A percentile compares a stretch with the other conserved stretches of the same genome.
These are phyloP conservation scores for Capronia americana DNA, from an alignment of 2,329 filamentous ascomycete species.

Conservation along the genomic window DNA sequence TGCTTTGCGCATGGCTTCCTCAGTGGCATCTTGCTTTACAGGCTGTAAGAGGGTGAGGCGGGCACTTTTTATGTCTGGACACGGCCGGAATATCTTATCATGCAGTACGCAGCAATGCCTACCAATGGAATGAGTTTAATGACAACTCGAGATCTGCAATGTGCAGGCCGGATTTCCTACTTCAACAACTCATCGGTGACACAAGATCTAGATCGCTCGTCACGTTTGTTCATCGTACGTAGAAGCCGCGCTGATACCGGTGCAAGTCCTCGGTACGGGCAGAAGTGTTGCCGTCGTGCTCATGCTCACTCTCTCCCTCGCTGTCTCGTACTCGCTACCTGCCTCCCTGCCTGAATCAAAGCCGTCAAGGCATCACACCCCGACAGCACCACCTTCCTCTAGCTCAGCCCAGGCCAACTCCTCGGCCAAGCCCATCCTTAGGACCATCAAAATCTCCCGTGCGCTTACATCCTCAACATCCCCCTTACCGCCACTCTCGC, in stretches of 20 bases:
- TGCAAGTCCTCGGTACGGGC: neutral
- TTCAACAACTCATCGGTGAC: too few species aligned
- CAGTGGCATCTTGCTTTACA: neutral
- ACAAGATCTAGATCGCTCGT: too few species aligned
- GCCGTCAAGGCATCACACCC: neutral
- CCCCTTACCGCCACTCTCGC: neutral
- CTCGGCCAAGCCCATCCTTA: constrained; percentile 75
- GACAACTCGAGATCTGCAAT: neutral
- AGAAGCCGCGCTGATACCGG: neutral
- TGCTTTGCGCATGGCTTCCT: neutral
- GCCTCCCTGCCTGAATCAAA: neutral
- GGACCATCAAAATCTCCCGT: constrained; percentile 71
- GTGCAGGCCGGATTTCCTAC: too few species aligned
- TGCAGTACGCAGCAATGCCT: neutral
- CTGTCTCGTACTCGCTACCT: neutral
- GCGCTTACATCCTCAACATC: constrained; percentile 59
- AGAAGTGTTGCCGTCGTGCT: neutral
- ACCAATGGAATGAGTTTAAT: neutral
- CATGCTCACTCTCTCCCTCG: too few species aligned
- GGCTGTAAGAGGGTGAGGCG: neutral
- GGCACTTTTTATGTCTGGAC: neutral
- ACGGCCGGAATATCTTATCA: neutral
- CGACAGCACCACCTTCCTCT: constrained; percentile 12
- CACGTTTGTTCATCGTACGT: too few species aligned
- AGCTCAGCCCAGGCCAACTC: constrained; percentile 59